Conservation (phyloP, 768 basidiomycete genomes). For the Termitomyces sp. region DNA sequence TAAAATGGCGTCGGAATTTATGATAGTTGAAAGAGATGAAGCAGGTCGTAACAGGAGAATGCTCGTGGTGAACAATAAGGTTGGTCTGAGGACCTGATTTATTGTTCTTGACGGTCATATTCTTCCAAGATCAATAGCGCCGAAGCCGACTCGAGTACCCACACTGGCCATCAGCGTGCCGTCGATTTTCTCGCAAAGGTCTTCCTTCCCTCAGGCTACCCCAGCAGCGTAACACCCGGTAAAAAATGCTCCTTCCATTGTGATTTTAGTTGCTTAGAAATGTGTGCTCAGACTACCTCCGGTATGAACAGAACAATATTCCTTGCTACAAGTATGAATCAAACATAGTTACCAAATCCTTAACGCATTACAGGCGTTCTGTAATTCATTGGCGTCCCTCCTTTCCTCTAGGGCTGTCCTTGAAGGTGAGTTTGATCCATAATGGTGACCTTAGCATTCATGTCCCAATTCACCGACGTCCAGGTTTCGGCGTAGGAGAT, state of each 20-base stretch:
- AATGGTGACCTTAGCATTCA: not conserved
- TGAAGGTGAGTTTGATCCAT: constrained; percentile 51
- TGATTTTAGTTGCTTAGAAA: no score
- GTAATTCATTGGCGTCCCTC: constrained; percentile 58
- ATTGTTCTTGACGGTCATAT: no score
- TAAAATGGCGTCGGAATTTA: no score
- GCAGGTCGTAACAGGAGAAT: constrained; percentile 13
- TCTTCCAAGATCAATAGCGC: no score
- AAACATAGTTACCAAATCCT: constrained; percentile 55
- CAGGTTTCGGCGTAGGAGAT: constrained; percentile 69
- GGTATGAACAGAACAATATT: constrained; percentile 27
- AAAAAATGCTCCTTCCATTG: not conserved
- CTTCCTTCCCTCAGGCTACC: constrained; percentile 48
- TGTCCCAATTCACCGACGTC: not conserved
- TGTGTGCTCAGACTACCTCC: constrained; percentile 17
- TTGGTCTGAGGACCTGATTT: not conserved
- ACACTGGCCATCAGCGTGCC: constrained; percentile 2
- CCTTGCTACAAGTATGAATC: constrained; percentile 3
- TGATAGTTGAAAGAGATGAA: constrained; percentile 16
- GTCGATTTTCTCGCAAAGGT: constrained; percentile 35
- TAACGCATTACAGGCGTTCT: constrained; percentile 67
- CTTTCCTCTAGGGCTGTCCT: constrained; percentile 60
- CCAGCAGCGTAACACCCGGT: constrained; percentile 45
- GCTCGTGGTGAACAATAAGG: constrained; percentile 7
- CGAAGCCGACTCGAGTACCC: not conserved